These are phyloP conservation scores for Fusarium nanum DNA, from an alignment of 2,329 filamentous ascomycete species.

Conservation along the genomic window DNA sequence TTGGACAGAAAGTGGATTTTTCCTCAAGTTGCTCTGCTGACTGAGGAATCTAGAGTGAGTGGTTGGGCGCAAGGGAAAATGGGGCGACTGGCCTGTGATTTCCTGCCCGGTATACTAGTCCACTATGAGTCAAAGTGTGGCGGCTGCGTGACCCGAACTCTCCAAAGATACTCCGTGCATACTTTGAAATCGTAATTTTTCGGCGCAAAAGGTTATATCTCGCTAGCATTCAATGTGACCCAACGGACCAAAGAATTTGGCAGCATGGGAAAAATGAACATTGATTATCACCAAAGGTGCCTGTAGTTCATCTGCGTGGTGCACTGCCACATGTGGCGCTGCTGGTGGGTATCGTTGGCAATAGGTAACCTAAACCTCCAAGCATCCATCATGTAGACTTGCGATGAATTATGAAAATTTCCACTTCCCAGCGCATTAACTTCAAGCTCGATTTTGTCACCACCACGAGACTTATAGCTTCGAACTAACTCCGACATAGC, in stretches of 20 bases:
- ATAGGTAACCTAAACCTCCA: not conserved
- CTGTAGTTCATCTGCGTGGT: not conserved
- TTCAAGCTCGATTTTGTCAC: not conserved
- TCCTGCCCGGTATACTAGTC: conserved; percentile 1
- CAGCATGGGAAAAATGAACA: no score
- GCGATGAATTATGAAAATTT: conserved; percentile 1
- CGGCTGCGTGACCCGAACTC: conserved; percentile 3
- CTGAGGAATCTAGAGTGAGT: conserved; percentile 23
- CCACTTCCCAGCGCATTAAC: not conserved
- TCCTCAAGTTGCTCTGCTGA: conserved; percentile 32
- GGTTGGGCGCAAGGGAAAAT: conserved; percentile 19
- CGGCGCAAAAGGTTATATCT: not conserved
- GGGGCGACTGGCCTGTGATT: conserved; percentile 28
- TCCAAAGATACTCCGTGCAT: not conserved
- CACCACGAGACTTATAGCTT: not conserved
- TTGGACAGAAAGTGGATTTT: conserved; percentile 46
- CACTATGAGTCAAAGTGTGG: conserved; percentile 34
- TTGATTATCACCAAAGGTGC: no score
- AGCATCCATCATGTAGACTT: conserved; percentile 4
- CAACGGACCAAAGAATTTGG: not conserved
- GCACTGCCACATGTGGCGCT: conserved; percentile 27
- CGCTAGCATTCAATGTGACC: conserved; percentile 17
- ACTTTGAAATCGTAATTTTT: not conserved
- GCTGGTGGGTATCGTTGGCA: not conserved
- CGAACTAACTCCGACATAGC: no score